A percentile compares a stretch with the other conserved stretches of the same genome.
These are phyloP conservation scores for Xylariomycetidae sp. DNA, from an alignment of 2,329 filamentous ascomycete species.

Conservation along the genomic window DNA sequence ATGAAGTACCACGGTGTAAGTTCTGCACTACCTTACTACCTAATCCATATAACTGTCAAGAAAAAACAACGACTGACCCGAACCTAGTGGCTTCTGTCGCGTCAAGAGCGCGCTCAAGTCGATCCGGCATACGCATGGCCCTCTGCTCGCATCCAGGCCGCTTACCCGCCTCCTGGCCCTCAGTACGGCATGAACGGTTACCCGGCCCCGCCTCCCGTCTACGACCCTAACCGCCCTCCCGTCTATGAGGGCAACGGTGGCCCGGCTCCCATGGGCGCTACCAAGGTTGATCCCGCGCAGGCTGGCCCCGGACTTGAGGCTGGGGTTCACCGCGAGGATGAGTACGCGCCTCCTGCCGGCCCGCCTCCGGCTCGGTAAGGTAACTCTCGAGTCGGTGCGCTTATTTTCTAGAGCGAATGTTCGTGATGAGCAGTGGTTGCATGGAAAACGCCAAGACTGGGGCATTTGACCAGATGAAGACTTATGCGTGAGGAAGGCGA, in stretches of 20 bases:
- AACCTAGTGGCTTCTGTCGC: conserved; percentile 46
- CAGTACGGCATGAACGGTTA: conserved; percentile 5
- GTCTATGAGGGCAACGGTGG: conserved; percentile 39
- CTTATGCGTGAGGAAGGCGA: no score
- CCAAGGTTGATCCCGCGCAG: conserved; percentile 50
- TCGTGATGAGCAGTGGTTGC: conserved; percentile 3
- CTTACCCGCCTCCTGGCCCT: conserved; percentile 30
- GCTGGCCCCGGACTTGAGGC: conserved; percentile 23
- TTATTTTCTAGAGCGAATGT: conserved; percentile 14
- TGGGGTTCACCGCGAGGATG: conserved; percentile 17
- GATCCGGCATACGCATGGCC: conserved; percentile 45
- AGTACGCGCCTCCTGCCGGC: conserved; percentile 41
- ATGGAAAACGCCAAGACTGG: no score
- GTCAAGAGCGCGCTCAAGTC: conserved; percentile 37
- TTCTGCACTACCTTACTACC: conserved; percentile 6
- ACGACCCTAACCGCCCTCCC: conserved; percentile 52
- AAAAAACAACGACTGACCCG: background rate
- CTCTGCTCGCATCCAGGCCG: conserved; percentile 31
- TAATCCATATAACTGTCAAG: background rate
- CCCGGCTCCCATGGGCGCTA: conserved; percentile 35
- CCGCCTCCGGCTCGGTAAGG: conserved; percentile 36
- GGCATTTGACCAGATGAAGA: no score
- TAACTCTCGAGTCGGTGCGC: no score
- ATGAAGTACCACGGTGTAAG: conserved; percentile 65
- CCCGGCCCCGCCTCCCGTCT: conserved; percentile 46